Percentiles rank a stretch among this genome's conserved stretches.
phyloP scores from a whole-genome alignment of 2,329 filamentous ascomycete species.

The Leptographium procerum region DNA sequence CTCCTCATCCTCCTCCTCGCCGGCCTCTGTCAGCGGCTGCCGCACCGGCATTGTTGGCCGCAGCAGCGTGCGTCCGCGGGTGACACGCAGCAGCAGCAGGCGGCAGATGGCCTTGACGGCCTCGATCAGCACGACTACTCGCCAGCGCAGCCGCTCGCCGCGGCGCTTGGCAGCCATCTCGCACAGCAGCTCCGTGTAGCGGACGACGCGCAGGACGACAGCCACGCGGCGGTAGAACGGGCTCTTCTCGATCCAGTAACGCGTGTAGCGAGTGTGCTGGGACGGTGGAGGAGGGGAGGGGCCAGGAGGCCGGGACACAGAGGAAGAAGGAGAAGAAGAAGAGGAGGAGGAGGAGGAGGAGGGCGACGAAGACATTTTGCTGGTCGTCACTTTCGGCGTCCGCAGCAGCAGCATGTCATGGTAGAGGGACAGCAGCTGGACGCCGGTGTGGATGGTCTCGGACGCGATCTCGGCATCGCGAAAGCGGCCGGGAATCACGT shows the following conservation, averaged over 20 bases:
- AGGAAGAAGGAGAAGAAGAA: slow-evolving; percentile 14
- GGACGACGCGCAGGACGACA: slow-evolving; percentile 73
- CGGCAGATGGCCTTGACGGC: slow-evolving; percentile 76
- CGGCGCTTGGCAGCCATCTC: slow-evolving; percentile 91
- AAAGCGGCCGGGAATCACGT: slow-evolving; percentile 87
- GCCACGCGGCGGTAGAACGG: slow-evolving; percentile 71
- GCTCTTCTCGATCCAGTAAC: slow-evolving; percentile 52
- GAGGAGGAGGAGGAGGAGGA: slow-evolving; percentile 31
- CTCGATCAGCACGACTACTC: slow-evolving; percentile 76
- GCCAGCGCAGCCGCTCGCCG: slow-evolving; percentile 74
- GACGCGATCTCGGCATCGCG: slow-evolving; percentile 91
- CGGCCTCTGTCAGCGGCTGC: slow-evolving; percentile 57
- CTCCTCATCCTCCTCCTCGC: slow-evolving; percentile 38
- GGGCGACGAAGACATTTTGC: neutral
- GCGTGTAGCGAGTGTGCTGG: slow-evolving; percentile 53
- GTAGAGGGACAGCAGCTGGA: slow-evolving; percentile 84
- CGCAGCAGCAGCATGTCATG: slow-evolving; percentile 77
- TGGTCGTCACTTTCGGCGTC: neutral
- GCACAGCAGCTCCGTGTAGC: slow-evolving; percentile 92
- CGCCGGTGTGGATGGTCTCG: slow-evolving; percentile 78
- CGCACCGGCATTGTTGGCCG: slow-evolving; percentile 78
- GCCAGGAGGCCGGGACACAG: slow-evolving; percentile 1
- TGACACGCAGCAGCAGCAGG: slow-evolving; percentile 68
- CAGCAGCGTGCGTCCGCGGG: slow-evolving; percentile 70
- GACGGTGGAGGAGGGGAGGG: slow-evolving; percentile 4